Percentiles rank a stretch among this genome's conserved stretches.
These are phyloP conservation scores for Paxillus rubicundulus DNA, from an alignment of 768 basidiomycete species.

Conservation along the genomic window DNA sequence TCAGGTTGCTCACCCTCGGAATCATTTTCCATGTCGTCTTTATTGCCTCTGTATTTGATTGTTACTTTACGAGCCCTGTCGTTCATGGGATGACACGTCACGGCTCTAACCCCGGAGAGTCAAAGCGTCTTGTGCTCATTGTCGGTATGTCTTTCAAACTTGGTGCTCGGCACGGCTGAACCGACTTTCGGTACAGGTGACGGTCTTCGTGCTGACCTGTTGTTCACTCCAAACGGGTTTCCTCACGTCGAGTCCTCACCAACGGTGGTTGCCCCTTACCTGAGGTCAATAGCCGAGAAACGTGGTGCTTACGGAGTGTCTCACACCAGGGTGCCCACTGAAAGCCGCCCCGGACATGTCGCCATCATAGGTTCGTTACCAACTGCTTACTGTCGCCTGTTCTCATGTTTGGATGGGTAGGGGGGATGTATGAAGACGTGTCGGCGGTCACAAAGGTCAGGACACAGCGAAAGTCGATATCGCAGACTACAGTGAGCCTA, in stretches of 20 bases:
- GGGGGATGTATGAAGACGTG: constrained; percentile 90
- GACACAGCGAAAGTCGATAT: background rate
- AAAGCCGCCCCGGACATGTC: constrained; percentile 85
- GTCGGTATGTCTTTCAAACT: constrained; percentile 49
- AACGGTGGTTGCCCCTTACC: constrained; percentile 67
- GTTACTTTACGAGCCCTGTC: constrained; percentile 84
- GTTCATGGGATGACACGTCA: constrained; percentile 72
- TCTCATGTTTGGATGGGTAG: constrained; percentile 32
- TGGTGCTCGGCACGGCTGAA: background rate
- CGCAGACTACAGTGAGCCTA: background rate
- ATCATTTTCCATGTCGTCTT: constrained; percentile 73
- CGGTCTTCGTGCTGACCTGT: constrained; percentile 77
- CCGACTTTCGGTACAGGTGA: constrained; percentile 50
- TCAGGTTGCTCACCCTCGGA: constrained; percentile 57
- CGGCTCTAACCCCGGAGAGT: constrained; percentile 43
- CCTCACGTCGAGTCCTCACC: constrained; percentile 47
- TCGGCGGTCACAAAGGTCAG: constrained; percentile 81
- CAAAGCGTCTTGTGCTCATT: constrained; percentile 77
- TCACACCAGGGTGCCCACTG: constrained; percentile 85
- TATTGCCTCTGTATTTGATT: constrained; percentile 76
- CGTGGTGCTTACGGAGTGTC: constrained; percentile 81
- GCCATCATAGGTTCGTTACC: constrained; percentile 67
- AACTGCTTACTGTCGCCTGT: background rate
- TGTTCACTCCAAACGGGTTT: constrained; percentile 66
- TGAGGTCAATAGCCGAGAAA: constrained; percentile 62